Evolutionary conservation across 176 grass and related monocot genomes (phyloP).

Genomic region (Eragrostis curvula): DNA sequence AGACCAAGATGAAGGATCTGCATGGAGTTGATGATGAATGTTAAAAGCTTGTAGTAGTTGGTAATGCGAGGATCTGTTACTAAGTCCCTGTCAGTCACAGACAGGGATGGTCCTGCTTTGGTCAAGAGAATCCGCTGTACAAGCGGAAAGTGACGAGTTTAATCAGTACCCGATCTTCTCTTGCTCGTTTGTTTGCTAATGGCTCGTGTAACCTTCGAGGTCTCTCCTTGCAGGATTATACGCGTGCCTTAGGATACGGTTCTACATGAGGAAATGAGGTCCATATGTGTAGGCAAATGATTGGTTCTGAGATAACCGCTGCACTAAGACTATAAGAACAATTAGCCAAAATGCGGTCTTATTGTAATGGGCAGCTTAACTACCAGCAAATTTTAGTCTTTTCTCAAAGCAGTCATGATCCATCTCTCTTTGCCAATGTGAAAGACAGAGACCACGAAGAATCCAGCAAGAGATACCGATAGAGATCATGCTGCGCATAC

Average conservation of each 20-base stretch:
- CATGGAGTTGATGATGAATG: constrained; percentile 22
- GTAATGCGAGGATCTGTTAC: constrained; percentile 52
- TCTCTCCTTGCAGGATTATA: constrained; percentile 15
- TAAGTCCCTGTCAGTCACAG: constrained; percentile 35
- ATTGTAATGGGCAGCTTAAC: constrained; percentile 19
- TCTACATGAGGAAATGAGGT: constrained; percentile 23
- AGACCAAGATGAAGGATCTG: constrained; percentile 24
- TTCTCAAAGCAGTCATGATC: constrained; percentile 13
- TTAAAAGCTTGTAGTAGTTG: constrained; percentile 32
- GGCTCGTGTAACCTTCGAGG: not conserved
- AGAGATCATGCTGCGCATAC: not conserved
- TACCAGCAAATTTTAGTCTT: constrained; percentile 19
- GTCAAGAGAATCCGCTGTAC: constrained; percentile 33
- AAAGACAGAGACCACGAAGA: not conserved
- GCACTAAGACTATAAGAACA: not conserved
- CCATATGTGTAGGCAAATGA: not conserved
- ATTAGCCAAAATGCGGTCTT: not conserved
- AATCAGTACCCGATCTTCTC: not conserved
- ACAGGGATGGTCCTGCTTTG: constrained; percentile 34
- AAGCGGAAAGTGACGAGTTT: constrained; percentile 35
- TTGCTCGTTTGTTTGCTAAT: not conserved
- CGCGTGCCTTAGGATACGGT: not conserved
- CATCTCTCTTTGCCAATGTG: not conserved
- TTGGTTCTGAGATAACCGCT: constrained; percentile 9
- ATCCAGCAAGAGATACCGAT: not conserved